Percentiles rank a stretch among this genome's conserved stretches.
Conservation (phyloP, 2,329 filamentous ascomycete genomes). For the Trichophyton rubrum region DNA sequence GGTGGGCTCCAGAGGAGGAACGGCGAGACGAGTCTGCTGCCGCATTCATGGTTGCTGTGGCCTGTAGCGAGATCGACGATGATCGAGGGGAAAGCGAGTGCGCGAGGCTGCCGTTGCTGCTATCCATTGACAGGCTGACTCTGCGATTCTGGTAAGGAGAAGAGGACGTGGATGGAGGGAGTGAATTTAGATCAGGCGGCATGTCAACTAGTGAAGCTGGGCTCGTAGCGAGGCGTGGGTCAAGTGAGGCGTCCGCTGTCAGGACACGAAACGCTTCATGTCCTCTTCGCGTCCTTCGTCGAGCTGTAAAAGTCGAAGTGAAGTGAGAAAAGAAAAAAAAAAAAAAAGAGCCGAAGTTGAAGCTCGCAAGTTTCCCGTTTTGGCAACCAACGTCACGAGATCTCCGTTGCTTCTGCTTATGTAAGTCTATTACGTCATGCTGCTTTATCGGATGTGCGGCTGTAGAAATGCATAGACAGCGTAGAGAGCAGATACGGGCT, state of each 20-base stretch:
- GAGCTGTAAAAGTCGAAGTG: background rate
- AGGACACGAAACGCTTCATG: background rate
- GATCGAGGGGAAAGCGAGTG: constrained; percentile 52
- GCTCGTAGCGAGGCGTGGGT: background rate
- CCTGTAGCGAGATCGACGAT: constrained; percentile 59
- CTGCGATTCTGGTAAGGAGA: constrained; percentile 18
- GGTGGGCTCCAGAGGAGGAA: constrained; percentile 25
- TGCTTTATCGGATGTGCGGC: background rate
- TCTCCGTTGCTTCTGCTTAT: background rate
- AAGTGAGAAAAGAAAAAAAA: too few species aligned
- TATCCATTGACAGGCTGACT: constrained; percentile 2
- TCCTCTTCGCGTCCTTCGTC: background rate
- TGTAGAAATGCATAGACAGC: too few species aligned
- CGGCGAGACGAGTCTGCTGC: constrained; percentile 47
- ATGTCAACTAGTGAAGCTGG: constrained; percentile 30
- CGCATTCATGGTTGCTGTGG: constrained; percentile 65
- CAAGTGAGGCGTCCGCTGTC: background rate
- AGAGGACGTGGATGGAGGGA: constrained; percentile 40
- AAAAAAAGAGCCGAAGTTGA: background rate
- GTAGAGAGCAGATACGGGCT: too few species aligned
- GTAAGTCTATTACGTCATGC: background rate
- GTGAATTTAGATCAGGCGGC: constrained; percentile 63
- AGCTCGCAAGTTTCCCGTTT: background rate
- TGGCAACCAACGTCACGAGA: background rate
- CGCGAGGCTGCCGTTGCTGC: constrained; percentile 31